These are phyloP conservation scores for Venturia nashicola DNA, from an alignment of 2,329 filamentous ascomycete species.

Conservation along the genomic window DNA sequence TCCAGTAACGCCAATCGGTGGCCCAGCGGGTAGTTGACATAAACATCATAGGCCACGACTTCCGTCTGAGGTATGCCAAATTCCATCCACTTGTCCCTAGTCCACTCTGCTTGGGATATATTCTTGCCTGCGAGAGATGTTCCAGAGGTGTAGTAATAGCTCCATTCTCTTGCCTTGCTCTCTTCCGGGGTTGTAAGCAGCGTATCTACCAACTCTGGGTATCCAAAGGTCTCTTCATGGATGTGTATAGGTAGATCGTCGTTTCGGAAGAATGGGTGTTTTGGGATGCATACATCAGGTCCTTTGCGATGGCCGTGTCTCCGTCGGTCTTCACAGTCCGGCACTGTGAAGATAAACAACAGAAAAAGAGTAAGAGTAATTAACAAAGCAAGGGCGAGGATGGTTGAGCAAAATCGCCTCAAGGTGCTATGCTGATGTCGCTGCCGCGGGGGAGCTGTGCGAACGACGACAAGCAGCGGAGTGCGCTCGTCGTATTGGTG, in stretches of 20 bases:
- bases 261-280: constrained; percentile 25
- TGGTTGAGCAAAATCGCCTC: constrained; percentile 29
- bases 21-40: constrained; percentile 38
- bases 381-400: constrained; percentile 23
- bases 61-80: constrained; percentile 33
- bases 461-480: constrained; percentile 28
- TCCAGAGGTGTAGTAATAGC: constrained; percentile 37
- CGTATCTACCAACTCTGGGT: constrained; percentile 42
- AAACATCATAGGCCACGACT: constrained; percentile 38
- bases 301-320: constrained; percentile 19
- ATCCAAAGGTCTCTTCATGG: constrained; percentile 16
- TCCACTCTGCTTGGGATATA: constrained; percentile 39
- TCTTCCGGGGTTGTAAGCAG: constrained; percentile 42
- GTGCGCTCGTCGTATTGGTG: constrained; percentile 21
- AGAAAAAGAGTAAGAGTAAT: constrained; percentile 29
- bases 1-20: constrained; percentile 34
- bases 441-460: constrained; percentile 24
- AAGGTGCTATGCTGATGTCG: constrained; percentile 31
- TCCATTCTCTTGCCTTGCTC: constrained; percentile 37
- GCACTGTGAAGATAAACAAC: constrained; percentile 26
- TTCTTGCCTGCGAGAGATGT: constrained; percentile 41
- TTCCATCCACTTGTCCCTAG: constrained; percentile 34
- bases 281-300: constrained; percentile 28
- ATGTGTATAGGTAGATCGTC: constrained; percentile 16
- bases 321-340: constrained; percentile 14